Evolutionary conservation across 495 filamentous ascomycete species (phyloP).

Genomic region (Penicillium ochrochloron): DNA sequence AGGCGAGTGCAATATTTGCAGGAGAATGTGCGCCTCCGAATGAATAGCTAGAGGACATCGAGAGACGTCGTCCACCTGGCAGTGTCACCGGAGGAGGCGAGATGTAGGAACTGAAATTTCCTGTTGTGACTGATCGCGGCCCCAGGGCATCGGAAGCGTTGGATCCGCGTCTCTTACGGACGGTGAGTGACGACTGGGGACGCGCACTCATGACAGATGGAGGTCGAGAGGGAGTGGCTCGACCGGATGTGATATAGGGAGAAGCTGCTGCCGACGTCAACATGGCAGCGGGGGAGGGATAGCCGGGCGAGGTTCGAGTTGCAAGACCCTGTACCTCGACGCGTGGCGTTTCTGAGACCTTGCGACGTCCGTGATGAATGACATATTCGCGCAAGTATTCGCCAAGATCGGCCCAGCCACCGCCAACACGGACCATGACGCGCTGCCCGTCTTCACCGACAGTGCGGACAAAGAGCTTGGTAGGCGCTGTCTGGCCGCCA

Average conservation of each 20-base stretch:
- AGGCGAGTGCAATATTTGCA: slow-evolving; percentile 20
- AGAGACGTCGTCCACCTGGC: slow-evolving; percentile 42
- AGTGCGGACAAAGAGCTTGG: slow-evolving; percentile 89
- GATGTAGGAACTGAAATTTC: slow-evolving; percentile 34
- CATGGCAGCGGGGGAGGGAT: slow-evolving; percentile 36
- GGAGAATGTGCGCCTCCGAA: slow-evolving; percentile 34
- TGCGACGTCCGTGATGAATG: slow-evolving; percentile 73
- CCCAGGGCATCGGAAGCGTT: slow-evolving; percentile 43
- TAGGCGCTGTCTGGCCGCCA: slow-evolving; percentile 77
- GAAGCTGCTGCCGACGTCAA: slow-evolving; percentile 27
- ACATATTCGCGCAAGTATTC: slow-evolving; percentile 96
- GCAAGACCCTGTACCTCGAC: slow-evolving; percentile 50
- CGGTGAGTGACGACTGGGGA: slow-evolving; percentile 45
- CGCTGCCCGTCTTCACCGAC: slow-evolving; percentile 90
- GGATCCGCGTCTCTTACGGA: slow-evolving; percentile 48
- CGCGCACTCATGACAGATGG: slow-evolving; percentile 43
- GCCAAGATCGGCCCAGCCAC: slow-evolving; percentile 93
- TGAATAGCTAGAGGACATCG: slow-evolving; percentile 46
- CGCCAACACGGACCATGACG: slow-evolving; percentile 96
- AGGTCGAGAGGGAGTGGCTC: slow-evolving; percentile 42
- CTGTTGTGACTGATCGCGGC: slow-evolving; percentile 36
- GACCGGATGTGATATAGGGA: slow-evolving; percentile 28
- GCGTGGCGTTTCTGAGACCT: slow-evolving; percentile 46
- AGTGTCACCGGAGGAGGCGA: slow-evolving; percentile 38
- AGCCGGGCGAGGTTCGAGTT: slow-evolving; percentile 40